Evolutionary conservation across 495 filamentous ascomycete genomes (phyloP), one percentile per base, ranked within the genome.

Genomic region (Neurospora tetraspora): DNA sequence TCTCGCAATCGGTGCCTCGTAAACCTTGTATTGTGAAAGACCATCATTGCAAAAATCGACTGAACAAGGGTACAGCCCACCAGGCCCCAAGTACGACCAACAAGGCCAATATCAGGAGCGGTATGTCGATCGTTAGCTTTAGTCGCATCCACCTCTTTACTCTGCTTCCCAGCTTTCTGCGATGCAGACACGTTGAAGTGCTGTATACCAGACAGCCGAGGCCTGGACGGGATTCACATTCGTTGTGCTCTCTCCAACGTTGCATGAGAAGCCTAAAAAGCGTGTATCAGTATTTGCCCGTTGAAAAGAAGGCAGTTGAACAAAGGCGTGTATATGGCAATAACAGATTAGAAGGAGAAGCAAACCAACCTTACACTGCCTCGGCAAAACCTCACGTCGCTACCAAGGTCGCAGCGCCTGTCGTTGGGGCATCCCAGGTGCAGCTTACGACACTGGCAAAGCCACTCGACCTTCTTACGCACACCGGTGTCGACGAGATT

Each of bases 401-500:
- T 87, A 31, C 85, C 83, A 38, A 88, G 70, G 70, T 87, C 86
- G 61, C 86, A 88, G 6, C 79, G 75, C 70, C 79, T 76, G 71
- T 85, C 78, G 71, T 81, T 84, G 5, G 85, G 86, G 72, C 85
- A 88, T 71, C 88, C 82, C 7, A 88, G 77, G 71, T 87, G 82
- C 71, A 88, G 75, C 36, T 75, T 77, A 5, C 83, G 86, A 20
- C 90, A 85, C 74, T 89, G 85, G 39, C 91, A 83, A 1, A 92
- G 81, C 90, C 90, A 92, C 74, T 88, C 85, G 7, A 92, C 85
- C 73, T 92, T 91, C 31, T 91, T 81, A 47, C 84, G 77, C 0
- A 91, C 86, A 12, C 89, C 90, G 2, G 90, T 92, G 74, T 90
- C 87, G 68, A 91, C 89, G 2, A 90, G 77, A n/a, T 75, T 74